Evolutionary conservation across 1,139 yeast species (phyloP).

Genomic region (Yamadazyma jaroonii): DNA sequence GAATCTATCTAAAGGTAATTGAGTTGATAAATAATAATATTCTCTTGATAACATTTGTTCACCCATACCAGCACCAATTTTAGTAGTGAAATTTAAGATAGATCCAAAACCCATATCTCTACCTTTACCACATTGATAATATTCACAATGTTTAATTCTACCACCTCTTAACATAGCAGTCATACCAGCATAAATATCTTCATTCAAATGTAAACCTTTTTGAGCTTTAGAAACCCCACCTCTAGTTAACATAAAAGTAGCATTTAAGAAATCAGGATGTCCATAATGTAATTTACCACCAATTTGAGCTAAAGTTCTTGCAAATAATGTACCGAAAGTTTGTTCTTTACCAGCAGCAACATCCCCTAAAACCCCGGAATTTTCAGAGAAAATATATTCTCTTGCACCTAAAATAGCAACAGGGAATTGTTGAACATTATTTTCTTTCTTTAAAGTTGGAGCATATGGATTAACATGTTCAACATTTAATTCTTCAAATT

Average conservation of each 20-base stretch:
- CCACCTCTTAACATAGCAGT: slow-evolving; percentile 52
- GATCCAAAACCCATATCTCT: slow-evolving; percentile 99
- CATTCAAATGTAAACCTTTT: slow-evolving; percentile 52
- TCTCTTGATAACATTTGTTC: slow-evolving; percentile 99
- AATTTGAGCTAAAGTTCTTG: slow-evolving; percentile 52
- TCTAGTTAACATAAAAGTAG: slow-evolving; percentile 50
- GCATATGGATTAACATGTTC: slow-evolving; percentile 84
- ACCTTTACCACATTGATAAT: slow-evolving; percentile 99
- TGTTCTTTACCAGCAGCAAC: slow-evolving; percentile 60
- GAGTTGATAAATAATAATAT: slow-evolving; percentile 96
- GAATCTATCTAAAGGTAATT: slow-evolving; percentile 95
- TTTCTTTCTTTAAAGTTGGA: slow-evolving; percentile 33
- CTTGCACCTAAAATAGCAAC: slow-evolving; percentile 56
- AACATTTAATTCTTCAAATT: slow-evolving; percentile 66
- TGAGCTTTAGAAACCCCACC: slow-evolving; percentile 59
- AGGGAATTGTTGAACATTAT: slow-evolving; percentile 30
- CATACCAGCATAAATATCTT: slow-evolving; percentile 59
- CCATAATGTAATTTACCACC: slow-evolving; percentile 59
- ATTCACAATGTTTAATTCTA: slow-evolving; percentile 82
- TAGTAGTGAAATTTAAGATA: slow-evolving; percentile 95
- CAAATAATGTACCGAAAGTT: slow-evolving; percentile 55
- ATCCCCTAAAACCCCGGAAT: slow-evolving; percentile 53
- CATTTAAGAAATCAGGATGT: slow-evolving; percentile 53
- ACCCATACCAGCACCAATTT: slow-evolving; percentile 99
- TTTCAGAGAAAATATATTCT: slow-evolving; percentile 54